Conservation (phyloP, 495 filamentous ascomycete genomes). For the Hypoxylon subgilvum region DNA sequence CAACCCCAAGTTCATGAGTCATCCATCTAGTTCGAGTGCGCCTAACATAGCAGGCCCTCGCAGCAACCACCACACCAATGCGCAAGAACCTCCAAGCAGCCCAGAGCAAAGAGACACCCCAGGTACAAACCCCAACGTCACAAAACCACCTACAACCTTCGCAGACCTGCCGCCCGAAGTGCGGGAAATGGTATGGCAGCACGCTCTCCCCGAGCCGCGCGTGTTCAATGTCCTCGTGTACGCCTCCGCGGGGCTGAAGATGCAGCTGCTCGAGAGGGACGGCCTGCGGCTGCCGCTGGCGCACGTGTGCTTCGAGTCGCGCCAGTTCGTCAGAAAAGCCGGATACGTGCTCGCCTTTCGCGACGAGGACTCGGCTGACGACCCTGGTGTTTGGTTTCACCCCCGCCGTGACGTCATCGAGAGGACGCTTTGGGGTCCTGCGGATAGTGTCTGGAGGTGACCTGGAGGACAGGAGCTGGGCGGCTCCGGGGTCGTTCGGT, state of each 20-base stretch:
- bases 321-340: conserved; percentile 29
- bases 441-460: too few species aligned
- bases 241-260: conserved; percentile 30
- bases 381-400: conserved; percentile 40
- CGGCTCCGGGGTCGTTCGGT: too few species aligned
- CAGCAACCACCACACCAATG: too few species aligned
- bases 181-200: conserved; percentile 43
- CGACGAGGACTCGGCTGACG: conserved; percentile 24
- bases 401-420: conserved; percentile 34
- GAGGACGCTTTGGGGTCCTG: conserved; percentile 33
- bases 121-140: background rate
- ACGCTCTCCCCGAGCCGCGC: conserved; percentile 37
- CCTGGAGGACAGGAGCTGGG: too few species aligned
- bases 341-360: conserved; percentile 36
- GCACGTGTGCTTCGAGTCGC: conserved; percentile 40
- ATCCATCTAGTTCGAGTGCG: too few species aligned
- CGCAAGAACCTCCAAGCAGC: too few species aligned
- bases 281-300: conserved; percentile 32
- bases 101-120: too few species aligned
- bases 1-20: too few species aligned
- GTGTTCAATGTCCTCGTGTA: conserved; percentile 38
- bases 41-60: too few species aligned
- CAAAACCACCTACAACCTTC: conserved; percentile 24
- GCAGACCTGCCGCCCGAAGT: conserved; percentile 38
- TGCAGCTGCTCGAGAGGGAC: conserved; percentile 28